These are phyloP conservation scores for Termitomyces sp. DNA, from an alignment of 768 basidiomycete genomes.

Conservation along the genomic window DNA sequence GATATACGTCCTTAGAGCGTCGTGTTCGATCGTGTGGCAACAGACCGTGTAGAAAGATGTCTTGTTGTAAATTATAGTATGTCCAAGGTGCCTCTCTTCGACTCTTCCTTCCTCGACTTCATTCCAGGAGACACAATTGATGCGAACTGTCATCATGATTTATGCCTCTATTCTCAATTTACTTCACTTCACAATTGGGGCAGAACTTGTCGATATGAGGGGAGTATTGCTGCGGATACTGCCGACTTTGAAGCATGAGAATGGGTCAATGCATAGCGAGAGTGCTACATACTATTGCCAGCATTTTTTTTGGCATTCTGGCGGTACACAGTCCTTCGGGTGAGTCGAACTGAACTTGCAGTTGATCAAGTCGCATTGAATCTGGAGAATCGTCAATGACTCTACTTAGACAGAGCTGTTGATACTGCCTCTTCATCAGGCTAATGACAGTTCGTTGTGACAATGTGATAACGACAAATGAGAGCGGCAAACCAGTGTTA, in stretches of 20 bases:
- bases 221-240: constrained; percentile 65
- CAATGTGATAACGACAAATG: neutral
- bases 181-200: constrained; percentile 35
- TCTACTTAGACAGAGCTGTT: neutral
- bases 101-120: neutral
- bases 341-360: constrained; percentile 65
- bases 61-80: constrained; percentile 1
- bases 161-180: neutral
- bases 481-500: constrained; percentile 36
- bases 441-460: constrained; percentile 22
- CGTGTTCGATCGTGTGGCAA: neutral
- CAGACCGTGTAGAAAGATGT: neutral
- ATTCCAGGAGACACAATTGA: neutral
- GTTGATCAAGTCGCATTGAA: constrained; percentile 51
- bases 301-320: constrained; percentile 49
- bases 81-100: constrained; percentile 1
- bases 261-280: neutral
- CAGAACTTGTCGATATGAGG: constrained; percentile 59
- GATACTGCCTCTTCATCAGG: constrained; percentile 51
- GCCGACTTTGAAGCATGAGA: constrained; percentile 34
- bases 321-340: constrained; percentile 41
- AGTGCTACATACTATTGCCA: constrained; percentile 61
- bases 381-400: constrained; percentile 30
- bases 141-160: too few relatives aligned
- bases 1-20: neutral